Evolutionary conservation across 2,329 filamentous ascomycete genomes (phyloP).

Genomic region (Fonsecaea erecta): DNA sequence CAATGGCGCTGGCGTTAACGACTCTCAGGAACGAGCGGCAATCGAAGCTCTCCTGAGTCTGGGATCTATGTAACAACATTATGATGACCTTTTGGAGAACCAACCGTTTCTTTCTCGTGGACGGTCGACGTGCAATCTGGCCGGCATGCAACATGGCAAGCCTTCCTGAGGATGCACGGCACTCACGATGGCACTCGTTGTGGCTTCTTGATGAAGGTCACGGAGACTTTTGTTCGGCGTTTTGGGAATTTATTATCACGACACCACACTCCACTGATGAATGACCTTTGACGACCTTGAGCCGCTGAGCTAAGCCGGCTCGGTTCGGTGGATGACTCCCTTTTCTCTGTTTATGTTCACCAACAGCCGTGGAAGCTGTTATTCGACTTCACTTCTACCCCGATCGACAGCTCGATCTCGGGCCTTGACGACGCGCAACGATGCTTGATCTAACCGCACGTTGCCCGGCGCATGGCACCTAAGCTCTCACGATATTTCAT

Average conservation of each 20-base stretch:
- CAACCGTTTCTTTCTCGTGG: background rate
- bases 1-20: conserved; percentile 43
- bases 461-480: background rate
- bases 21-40: conserved; percentile 53
- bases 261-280: conserved; percentile 30
- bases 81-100: conserved; percentile 19
- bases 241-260: conserved; percentile 28
- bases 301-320: conserved; percentile 33
- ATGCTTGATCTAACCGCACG: conserved; percentile 7
- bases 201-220: conserved; percentile 16
- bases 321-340: conserved; percentile 29
- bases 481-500: conserved; percentile 18
- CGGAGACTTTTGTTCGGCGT: conserved; percentile 24
- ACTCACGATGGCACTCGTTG: conserved; percentile 20
- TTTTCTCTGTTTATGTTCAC: conserved; percentile 21
- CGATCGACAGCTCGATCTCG: conserved; percentile 2
- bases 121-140: conserved; percentile 2
- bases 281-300: conserved; percentile 33
- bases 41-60: conserved; percentile 55
- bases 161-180: conserved; percentile 21
- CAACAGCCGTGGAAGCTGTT: conserved; percentile 23
- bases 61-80: conserved; percentile 53
- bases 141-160: conserved; percentile 1
- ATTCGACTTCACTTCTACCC: conserved; percentile 16
- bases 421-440: conserved; percentile 8